Evolutionary conservation across 768 basidiomycete genomes (phyloP), one percentile per base, ranked within the genome.

Genomic region (Phylloporus sp.): DNA sequence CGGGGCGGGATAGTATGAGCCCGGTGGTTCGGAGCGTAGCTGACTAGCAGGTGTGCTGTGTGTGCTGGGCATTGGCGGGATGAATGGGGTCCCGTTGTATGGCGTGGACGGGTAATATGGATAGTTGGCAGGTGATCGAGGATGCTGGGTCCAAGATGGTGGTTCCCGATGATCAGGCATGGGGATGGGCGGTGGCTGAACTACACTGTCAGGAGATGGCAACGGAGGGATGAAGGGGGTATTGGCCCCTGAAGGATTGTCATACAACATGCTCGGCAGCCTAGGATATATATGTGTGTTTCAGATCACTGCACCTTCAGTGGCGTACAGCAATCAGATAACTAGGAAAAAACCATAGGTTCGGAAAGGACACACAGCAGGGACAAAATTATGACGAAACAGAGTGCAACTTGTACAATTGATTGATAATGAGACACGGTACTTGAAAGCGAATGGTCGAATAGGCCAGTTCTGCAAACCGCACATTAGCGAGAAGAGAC

Each of bases 201-300:
- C 69, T 57, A 41, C 50, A 53, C 50, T 62, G 50, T 58, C 73
- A 47, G 57, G 75, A 54, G 56, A 74, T 38, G 70, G 66, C 6
- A 65, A 59, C 49, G 77, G 76, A 35, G 67, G 74, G 66, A 56
- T 68, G 58, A 56, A 79, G 54, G 52, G 76, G 68, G 52, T 77
- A 67, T 38, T 62, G 11, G 57, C 57, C 53, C 64, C 59, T 20
- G 67, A 64, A 24, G 68, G 67, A 43, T 59, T 55, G 39, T 68
- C 67, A 36, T 56, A 68, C 12, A 68, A 36, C 67, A 68, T 68
- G 49, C 10, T 46, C 50, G 55, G 24, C 47, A 44, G 52, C 18
- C 38, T 45, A 49, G 40, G 58, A 59, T 70, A 70, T 59, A 58
- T 56, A 31, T 59, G 52, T 57, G 52, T 45, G 34, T 28, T 43